These are phyloP conservation scores for Aspergillus novofumigatus DNA, from an alignment of 2,329 filamentous ascomycete species.

Conservation along the genomic window DNA sequence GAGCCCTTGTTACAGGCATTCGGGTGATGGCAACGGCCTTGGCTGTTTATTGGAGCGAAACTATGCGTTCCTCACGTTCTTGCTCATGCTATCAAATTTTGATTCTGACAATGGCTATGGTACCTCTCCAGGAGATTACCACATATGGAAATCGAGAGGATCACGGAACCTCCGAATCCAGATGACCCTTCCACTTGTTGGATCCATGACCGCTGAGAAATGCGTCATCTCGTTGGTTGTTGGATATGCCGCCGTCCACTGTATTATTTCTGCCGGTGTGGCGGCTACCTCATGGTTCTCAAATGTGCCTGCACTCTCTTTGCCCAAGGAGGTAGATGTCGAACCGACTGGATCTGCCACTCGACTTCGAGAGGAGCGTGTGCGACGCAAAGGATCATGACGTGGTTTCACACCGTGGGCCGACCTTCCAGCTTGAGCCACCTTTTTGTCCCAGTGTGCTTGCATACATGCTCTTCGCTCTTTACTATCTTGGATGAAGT, in stretches of 20 bases:
- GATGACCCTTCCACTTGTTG: constrained; percentile 43
- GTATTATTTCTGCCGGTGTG: constrained; percentile 35
- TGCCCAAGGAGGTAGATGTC: not conserved
- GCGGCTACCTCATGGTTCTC: constrained; percentile 20
- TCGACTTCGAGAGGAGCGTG: constrained; percentile 12
- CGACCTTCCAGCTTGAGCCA: constrained; percentile 11
- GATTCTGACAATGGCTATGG: not conserved
- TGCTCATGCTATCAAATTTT: not conserved
- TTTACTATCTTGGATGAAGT: constrained; percentile 32
- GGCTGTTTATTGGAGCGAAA: not conserved
- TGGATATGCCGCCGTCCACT: constrained; percentile 51
- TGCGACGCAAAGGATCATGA: constrained; percentile 14
- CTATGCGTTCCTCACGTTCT: not conserved
- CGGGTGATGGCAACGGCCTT: not conserved
- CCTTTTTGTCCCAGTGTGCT: constrained; percentile 35
- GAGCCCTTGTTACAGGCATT: not conserved
- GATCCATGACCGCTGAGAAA: constrained; percentile 57
- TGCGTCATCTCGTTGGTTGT: constrained; percentile 57
- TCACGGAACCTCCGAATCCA: constrained; percentile 38
- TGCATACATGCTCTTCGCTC: constrained; percentile 35
- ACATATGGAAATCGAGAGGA: not conserved
- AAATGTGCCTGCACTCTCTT: not conserved
- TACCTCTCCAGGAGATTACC: not conserved
- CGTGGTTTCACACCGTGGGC: not conserved
- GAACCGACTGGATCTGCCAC: constrained; percentile 1